phyloP scores from a whole-genome alignment of 2,329 filamentous ascomycete species.

The Monilinia aucupariae region DNA sequence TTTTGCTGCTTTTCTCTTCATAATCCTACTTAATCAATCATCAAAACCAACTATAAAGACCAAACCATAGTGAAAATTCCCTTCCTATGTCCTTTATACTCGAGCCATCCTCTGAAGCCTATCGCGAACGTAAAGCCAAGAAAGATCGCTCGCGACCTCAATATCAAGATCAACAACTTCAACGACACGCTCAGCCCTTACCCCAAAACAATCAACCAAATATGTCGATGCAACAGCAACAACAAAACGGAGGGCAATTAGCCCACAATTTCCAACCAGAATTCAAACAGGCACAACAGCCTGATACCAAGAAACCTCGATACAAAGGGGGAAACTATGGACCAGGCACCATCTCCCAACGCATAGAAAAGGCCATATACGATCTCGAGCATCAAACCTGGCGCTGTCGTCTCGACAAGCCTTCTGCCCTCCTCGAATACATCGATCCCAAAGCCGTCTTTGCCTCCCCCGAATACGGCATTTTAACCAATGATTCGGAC shows the following conservation, averaged over 20 bases:
- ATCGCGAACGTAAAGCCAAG: conserved; percentile 15
- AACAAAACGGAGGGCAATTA: background rate
- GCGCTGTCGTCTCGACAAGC: conserved; percentile 16
- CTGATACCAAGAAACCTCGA: conserved; percentile 6
- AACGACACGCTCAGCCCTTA: background rate
- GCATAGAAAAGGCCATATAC: conserved; percentile 12
- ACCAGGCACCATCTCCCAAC: conserved; percentile 12
- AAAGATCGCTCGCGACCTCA: conserved; percentile 6
- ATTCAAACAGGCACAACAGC: conserved; percentile 11
- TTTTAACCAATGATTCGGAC: conserved; percentile 12
- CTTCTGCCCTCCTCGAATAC: conserved; percentile 13
- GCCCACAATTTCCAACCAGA: conserved; percentile 10
- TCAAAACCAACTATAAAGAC: conserved; percentile 1
- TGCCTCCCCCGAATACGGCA: conserved; percentile 15
- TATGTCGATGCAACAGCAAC: conserved; percentile 12
- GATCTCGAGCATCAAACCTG: conserved; percentile 16
- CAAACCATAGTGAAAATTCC: background rate
- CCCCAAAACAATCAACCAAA: background rate
- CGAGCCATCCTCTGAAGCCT: conserved; percentile 14
- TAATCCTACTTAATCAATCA: background rate
- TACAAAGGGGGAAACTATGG: conserved; percentile 17
- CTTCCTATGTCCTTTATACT: conserved; percentile 11
- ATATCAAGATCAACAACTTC: conserved; percentile 1
- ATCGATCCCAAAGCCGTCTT: conserved; percentile 16
- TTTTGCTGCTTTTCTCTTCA: background rate